A percentile compares a stretch with the other conserved stretches of the same genome.
Conservation (phyloP, 768 basidiomycete species). For the Pholiota microspora region DNA sequence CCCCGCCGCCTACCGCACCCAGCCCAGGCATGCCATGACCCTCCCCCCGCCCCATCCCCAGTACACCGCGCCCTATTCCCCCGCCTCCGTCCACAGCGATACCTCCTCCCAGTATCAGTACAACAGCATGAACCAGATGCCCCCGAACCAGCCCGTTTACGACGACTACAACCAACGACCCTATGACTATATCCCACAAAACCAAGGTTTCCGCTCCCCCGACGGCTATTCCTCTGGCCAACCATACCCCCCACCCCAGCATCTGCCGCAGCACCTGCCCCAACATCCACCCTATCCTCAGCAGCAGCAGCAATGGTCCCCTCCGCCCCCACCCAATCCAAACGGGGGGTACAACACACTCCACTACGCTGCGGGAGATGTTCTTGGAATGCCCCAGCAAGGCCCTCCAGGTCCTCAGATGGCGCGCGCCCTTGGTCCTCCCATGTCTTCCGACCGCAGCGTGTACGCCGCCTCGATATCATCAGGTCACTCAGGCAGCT, state of each 20-base stretch:
- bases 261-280: constrained; percentile 9
- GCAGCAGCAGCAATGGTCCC: constrained; percentile 9
- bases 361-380: constrained; percentile 76
- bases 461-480: constrained; percentile 24
- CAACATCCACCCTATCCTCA: constrained; percentile 8
- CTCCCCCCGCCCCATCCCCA: constrained; percentile 11
- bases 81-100: constrained; percentile 4
- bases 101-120: neutral
- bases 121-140: neutral
- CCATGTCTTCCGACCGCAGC: constrained; percentile 19
- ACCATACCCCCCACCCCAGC: constrained; percentile 8
- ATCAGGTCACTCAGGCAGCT: constrained; percentile 24
- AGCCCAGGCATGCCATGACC: constrained; percentile 19
- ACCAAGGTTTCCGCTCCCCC: constrained; percentile 9
- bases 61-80: constrained; percentile 5
- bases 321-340: constrained; percentile 5
- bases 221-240: neutral
- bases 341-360: constrained; percentile 52
- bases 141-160: neutral
- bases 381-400: constrained; percentile 68
- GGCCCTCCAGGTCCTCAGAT: constrained; percentile 11
- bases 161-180: constrained; percentile 3
- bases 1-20: constrained; percentile 6
- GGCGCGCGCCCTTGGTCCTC: constrained; percentile 17
- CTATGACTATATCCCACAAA: constrained; percentile 4